Percentiles rank a stretch among this genome's conserved stretches.
phyloP scores from a whole-genome alignment of 2,329 filamentous ascomycete genomes.

The Microdochium trichocladiopsis region DNA sequence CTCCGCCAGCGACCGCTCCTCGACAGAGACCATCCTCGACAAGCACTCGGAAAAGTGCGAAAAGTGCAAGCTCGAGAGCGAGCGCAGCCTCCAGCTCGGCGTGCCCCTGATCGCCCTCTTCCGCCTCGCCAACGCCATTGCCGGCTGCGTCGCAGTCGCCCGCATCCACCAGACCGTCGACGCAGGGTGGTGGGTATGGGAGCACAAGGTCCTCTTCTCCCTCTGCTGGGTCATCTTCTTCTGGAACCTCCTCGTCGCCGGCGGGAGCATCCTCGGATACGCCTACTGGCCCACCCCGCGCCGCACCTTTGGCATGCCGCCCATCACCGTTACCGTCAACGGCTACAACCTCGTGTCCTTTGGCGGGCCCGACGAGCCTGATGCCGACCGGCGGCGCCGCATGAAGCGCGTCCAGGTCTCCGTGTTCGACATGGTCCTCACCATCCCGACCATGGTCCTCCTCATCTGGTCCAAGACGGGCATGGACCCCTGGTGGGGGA shows the following conservation, averaged over 20 bases:
- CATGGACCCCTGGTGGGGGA: conserved; percentile 19
- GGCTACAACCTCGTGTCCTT: conserved; percentile 13
- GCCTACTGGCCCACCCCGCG: conserved; percentile 16
- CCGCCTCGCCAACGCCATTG: conserved; percentile 12
- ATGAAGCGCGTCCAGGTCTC: conserved; percentile 13
- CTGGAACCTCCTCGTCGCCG: conserved; percentile 14
- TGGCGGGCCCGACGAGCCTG: conserved; percentile 16
- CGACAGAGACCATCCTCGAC: background rate
- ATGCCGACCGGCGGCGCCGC: conserved; percentile 12
- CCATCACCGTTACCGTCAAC: conserved; percentile 12
- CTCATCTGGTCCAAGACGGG: conserved; percentile 17
- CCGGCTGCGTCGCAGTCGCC: conserved; percentile 14
- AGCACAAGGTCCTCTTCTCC: conserved; percentile 16
- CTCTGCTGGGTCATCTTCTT: conserved; percentile 14
- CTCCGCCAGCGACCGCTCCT: background rate
- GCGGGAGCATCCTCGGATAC: conserved; percentile 13
- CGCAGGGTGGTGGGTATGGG: conserved; percentile 16
- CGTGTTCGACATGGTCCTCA: conserved; percentile 13
- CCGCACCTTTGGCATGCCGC: conserved; percentile 15
- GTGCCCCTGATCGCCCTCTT: conserved; percentile 16
- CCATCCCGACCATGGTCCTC: conserved; percentile 12
- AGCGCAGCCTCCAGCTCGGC: conserved; percentile 8
- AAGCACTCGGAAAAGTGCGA: conserved; percentile 2
- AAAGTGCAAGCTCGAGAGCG: conserved; percentile 3
- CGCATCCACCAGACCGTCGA: conserved; percentile 15